Base-by-base conservation (phyloP, 2,329 filamentous ascomycete genomes). In the Colletotrichum noveboracense region DNA sequence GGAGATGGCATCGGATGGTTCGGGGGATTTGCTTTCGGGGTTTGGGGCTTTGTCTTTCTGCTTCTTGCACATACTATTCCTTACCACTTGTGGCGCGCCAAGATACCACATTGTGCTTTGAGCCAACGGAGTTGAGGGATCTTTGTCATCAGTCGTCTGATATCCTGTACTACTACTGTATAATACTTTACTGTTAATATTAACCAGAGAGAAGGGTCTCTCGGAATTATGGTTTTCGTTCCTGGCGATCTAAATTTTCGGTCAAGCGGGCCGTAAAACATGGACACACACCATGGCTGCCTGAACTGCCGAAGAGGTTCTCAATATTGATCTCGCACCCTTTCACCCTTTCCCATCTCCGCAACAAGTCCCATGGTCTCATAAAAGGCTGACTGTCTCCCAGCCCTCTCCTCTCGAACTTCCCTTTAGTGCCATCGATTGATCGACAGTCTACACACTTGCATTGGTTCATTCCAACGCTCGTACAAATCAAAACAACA, bases 151-250 rank as follows among this genome's bases (percentile, higher is more conserved):
- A 56, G 58, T 52, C 58, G 64, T 14, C 58, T 55, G 64, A 74
- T 75, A 75, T 73, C 70, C 70, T 76, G 74, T 76, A 76, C 65
- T 38, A 76, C 61, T 76, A 69, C 74, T 76, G 74, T 76, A 76
- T 74, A 75, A 67, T 73, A 64, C 26, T 21, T 24, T 43, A 55
- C 21, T n/a, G 38, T 13, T 74, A 74, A 74, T 74, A 43, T 30
- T 8, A 43, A 43, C 26, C 26, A 48, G 67, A 52, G n/a, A 21
- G 18, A 26, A 21, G 16, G 36, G 12, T 52, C 43, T 52, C 43
- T 52, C 2, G 2, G 10, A 13, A 52, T 28, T n/a, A 48, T 58
- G 7, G 16, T 24, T 66, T 38, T 43, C 21, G 3, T 9, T 65
- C 9, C 9, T 48, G 38, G 38, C 10, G 55, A 18, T 62, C 30